Evolutionary conservation across 2,329 filamentous ascomycete genomes (phyloP).

Genomic region (Trichoderma lentiforme): DNA sequence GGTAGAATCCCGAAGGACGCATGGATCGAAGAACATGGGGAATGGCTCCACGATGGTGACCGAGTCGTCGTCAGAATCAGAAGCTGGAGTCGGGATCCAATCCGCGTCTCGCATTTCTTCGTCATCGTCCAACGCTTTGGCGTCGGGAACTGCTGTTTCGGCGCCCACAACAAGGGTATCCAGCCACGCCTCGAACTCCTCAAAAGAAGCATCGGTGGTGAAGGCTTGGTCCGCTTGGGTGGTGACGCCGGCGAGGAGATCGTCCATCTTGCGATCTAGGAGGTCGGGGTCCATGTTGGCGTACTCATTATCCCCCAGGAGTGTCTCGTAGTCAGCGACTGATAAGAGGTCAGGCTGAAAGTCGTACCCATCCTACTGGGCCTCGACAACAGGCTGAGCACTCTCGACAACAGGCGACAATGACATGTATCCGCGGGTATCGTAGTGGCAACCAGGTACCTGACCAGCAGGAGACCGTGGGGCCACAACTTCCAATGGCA

Average conservation of each 20-base stretch:
- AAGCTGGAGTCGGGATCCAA: neutral
- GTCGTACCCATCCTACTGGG: slow-evolving; percentile 16
- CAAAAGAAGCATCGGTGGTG: neutral
- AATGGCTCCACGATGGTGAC: neutral
- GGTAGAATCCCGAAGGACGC: slow-evolving; percentile 7
- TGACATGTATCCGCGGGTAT: slow-evolving; percentile 5
- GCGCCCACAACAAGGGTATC: neutral
- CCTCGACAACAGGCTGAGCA: slow-evolving; percentile 1
- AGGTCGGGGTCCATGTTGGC: slow-evolving; percentile 13
- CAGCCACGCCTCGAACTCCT: slow-evolving; percentile 2
- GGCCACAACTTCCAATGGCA: slow-evolving; percentile 16
- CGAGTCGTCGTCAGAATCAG: neutral
- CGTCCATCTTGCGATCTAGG: slow-evolving; percentile 8
- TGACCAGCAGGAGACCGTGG: slow-evolving; percentile 7
- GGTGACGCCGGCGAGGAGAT: neutral
- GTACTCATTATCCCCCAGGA: neutral
- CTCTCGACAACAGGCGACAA: slow-evolving; percentile 10
- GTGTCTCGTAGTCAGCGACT: slow-evolving; percentile 1
- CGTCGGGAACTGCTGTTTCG: neutral
- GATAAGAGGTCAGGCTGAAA: neutral
- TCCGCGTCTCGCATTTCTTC: neutral
- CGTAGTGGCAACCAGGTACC: neutral
- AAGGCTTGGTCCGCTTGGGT: neutral
- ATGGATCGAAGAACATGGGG: neutral
- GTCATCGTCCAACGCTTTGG: neutral